Percentiles rank a stretch among this genome's conserved stretches.
These are phyloP conservation scores for Ophiocordyceps sinensis DNA, from an alignment of 2,329 filamentous ascomycete genomes.

Conservation along the genomic window DNA sequence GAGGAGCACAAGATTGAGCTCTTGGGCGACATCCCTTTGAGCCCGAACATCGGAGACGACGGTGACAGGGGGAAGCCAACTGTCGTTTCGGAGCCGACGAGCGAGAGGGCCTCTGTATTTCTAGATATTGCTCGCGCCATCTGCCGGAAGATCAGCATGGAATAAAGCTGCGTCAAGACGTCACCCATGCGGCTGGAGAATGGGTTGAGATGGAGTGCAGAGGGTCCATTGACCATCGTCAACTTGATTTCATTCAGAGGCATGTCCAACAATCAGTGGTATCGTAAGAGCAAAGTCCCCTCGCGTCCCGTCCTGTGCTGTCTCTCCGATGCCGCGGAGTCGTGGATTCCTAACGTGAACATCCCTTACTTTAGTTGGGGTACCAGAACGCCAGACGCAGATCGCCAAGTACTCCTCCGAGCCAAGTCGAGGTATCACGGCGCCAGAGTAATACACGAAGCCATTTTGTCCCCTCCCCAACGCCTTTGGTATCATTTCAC, in stretches of 20 bases:
- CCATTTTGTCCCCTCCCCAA: too few species aligned
- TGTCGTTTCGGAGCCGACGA: slow-evolving; percentile 72
- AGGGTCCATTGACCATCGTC: too few species aligned
- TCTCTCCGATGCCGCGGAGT: neutral
- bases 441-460: too few species aligned
- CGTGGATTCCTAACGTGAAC: neutral
- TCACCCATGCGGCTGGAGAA: too few species aligned
- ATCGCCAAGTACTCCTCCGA: neutral
- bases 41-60: slow-evolving; percentile 75
- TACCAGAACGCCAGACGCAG: too few species aligned
- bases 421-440: neutral
- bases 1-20: slow-evolving; percentile 60
- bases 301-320: neutral
- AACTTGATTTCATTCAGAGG: too few species aligned
- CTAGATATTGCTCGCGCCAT: slow-evolving; percentile 49
- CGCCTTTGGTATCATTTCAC: too few species aligned
- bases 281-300: slow-evolving; percentile 2
- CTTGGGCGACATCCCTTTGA: slow-evolving; percentile 77
- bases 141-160: slow-evolving; percentile 26
- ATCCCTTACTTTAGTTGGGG: neutral
- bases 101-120: slow-evolving; percentile 59
- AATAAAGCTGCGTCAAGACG: neutral
- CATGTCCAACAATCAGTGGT: slow-evolving; percentile 1
- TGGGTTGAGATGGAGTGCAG: neutral
- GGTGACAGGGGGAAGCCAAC: slow-evolving; percentile 80